These are phyloP conservation scores for Avena eriantha DNA, from an alignment of 176 grass and related monocot species.

Conservation along the genomic window DNA sequence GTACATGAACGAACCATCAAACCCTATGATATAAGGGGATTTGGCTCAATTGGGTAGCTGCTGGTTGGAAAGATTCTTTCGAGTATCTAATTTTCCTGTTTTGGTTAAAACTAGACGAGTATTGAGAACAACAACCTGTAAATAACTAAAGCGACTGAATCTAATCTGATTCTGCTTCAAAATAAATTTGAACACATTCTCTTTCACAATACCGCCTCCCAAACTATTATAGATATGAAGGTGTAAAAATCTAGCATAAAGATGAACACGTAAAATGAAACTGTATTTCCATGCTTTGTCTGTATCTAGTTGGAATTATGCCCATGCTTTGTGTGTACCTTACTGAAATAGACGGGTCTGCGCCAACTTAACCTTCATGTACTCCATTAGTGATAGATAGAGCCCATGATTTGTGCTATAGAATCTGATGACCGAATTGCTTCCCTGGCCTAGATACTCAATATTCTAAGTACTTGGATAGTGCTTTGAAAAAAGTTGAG, in stretches of 20 bases:
- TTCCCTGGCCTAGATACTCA: slow-evolving; percentile 27
- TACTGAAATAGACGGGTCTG: neutral
- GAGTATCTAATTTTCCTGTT: neutral
- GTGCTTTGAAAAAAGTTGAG: slow-evolving; percentile 32
- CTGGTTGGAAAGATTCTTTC: neutral
- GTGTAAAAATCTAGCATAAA: neutral
- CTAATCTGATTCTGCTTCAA: neutral
- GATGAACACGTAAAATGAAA: neutral
- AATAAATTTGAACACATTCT: neutral
- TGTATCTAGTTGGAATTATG: neutral
- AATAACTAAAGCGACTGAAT: neutral
- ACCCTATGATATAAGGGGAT: neutral
- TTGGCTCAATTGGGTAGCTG: neutral
- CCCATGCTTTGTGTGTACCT: slow-evolving; percentile 14
- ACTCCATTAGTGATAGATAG: neutral
- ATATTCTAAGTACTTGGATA: slow-evolving; percentile 9
- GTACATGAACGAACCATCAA: neutral
- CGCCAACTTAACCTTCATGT: neutral
- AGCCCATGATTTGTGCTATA: neutral
- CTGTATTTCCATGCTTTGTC: neutral
- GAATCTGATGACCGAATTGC: neutral
- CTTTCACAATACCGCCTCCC: neutral
- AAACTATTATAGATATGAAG: neutral
- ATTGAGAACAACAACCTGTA: neutral
- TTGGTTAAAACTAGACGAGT: neutral